Conservation (phyloP, 2,329 filamentous ascomycete genomes). For the Aureobasidium musti region DNA sequence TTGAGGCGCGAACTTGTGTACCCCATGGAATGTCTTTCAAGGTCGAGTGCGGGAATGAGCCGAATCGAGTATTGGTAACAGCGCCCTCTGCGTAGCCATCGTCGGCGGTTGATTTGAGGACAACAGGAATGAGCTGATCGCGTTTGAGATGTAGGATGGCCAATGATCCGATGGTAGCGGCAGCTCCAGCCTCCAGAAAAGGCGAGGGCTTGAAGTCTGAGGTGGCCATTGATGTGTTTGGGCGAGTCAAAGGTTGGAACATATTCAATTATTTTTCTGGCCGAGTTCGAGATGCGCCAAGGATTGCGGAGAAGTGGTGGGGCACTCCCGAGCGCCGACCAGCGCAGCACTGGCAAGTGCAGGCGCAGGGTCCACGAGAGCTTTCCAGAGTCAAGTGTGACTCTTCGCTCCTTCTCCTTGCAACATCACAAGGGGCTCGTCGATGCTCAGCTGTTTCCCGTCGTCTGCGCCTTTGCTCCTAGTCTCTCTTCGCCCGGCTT, state of each 20-base stretch:
- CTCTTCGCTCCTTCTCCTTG: neutral
- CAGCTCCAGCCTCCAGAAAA: conserved; percentile 71
- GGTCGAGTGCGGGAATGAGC: conserved; percentile 63
- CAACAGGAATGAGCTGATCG: conserved; percentile 77
- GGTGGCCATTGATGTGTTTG: conserved; percentile 24
- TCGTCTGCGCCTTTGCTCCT: conserved; percentile 9
- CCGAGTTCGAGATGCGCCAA: neutral
- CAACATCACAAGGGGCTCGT: conserved; percentile 5
- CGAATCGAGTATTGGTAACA: conserved; percentile 85
- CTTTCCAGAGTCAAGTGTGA: neutral
- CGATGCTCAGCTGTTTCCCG: conserved; percentile 13
- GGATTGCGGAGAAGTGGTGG: conserved; percentile 23
- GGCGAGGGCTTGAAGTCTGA: conserved; percentile 57
- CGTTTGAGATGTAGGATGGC: conserved; percentile 86
- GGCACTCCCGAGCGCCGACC: conserved; percentile 14
- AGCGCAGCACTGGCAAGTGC: neutral
- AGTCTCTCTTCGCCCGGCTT: neutral
- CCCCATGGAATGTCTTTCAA: conserved; percentile 79
- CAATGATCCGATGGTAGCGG: conserved; percentile 65
- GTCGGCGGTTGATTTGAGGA: conserved; percentile 49
- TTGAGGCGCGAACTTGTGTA: conserved; percentile 83
- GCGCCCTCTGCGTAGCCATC: conserved; percentile 48
- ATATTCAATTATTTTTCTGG: conserved; percentile 19
- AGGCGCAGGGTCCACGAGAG: conserved; percentile 14
- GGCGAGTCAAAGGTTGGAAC: neutral